Conservation (phyloP, 352 stramenopile genomes). For the Thalassiosira livingstoniorum region DNA sequence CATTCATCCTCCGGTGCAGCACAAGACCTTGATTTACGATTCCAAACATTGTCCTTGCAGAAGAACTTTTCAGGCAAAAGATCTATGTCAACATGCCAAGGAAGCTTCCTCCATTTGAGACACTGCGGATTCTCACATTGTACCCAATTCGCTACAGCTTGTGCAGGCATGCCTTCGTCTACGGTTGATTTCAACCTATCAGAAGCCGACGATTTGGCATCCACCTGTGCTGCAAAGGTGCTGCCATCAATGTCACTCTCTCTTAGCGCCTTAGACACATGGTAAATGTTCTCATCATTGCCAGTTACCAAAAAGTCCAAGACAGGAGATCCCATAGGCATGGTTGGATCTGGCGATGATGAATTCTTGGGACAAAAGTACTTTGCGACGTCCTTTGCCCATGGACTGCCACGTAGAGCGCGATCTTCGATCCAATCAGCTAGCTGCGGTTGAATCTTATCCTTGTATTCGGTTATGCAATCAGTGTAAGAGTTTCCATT, state of each 20-base stretch:
- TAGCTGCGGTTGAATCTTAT: conserved; percentile 66
- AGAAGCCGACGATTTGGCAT: conserved; percentile 48
- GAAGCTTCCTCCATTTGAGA: conserved; percentile 82
- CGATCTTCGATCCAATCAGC: conserved; percentile 82
- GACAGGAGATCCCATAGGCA: conserved; percentile 83
- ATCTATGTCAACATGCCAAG: conserved; percentile 85
- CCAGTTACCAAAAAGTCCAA: conserved; percentile 85
- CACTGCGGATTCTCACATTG: conserved; percentile 86
- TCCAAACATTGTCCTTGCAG: conserved; percentile 87
- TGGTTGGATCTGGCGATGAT: conserved; percentile 44
- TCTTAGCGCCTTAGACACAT: conserved; percentile 58
- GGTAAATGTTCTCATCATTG: conserved; percentile 77
- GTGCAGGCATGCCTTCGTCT: conserved; percentile 82
- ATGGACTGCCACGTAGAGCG: conserved; percentile 77
- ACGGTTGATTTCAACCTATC: conserved; percentile 76
- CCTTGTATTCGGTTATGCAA: conserved; percentile 65
- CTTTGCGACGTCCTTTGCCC: conserved; percentile 72
- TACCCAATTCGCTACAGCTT: conserved; percentile 84
- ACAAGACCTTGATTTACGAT: conserved; percentile 70
- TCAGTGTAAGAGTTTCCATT: conserved; percentile 45
- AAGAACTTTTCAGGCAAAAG: conserved; percentile 85
- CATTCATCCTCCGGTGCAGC: conserved; percentile 83
- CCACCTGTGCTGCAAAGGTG: conserved; percentile 15
- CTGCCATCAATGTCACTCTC: not conserved
- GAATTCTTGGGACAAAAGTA: conserved; percentile 61